Evolutionary conservation across 23 red algal species (phyloP).

Genomic region (Cyanidiococcus yangmingshanensis): DNA sequence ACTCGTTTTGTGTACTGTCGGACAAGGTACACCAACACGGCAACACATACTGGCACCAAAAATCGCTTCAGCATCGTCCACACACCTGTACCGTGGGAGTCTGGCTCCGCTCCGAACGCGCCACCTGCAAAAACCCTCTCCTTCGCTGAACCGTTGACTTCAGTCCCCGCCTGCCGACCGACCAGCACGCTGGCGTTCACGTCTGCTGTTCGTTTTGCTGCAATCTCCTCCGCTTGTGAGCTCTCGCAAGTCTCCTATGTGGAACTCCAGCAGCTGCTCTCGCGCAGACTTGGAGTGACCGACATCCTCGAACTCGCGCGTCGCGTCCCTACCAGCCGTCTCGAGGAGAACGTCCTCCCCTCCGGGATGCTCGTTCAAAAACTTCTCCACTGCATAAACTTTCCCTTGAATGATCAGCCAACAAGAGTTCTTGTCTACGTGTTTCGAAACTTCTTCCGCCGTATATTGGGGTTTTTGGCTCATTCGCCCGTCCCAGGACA

Average conservation of each 20-base stretch:
- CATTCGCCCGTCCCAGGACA: no score
- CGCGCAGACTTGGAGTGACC: slow-evolving; percentile 83
- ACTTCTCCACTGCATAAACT: slow-evolving; percentile 77
- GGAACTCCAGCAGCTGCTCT: slow-evolving; percentile 48
- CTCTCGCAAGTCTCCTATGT: slow-evolving; percentile 35
- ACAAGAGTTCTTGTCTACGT: slow-evolving; percentile 39
- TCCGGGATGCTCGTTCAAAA: slow-evolving; percentile 89
- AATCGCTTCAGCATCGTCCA: background rate
- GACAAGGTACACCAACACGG: background rate
- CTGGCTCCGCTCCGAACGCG: slow-evolving; percentile 8
- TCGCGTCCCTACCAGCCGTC: slow-evolving; percentile 72
- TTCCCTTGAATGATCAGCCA: slow-evolving; percentile 92
- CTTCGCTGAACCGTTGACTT: background rate
- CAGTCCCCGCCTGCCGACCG: background rate
- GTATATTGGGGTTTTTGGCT: background rate
- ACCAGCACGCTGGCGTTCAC: background rate
- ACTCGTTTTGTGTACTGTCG: background rate
- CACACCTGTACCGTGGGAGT: background rate
- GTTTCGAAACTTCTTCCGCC: slow-evolving; percentile 47
- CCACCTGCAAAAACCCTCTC: background rate
- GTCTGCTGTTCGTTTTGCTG: background rate
- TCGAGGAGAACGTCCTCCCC: slow-evolving; percentile 92
- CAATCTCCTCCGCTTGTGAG: background rate
- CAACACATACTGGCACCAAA: background rate
- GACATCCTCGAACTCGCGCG: slow-evolving; percentile 93